phyloP scores from a whole-genome alignment of 768 basidiomycete genomes.

The Tremella mesenterica region DNA sequence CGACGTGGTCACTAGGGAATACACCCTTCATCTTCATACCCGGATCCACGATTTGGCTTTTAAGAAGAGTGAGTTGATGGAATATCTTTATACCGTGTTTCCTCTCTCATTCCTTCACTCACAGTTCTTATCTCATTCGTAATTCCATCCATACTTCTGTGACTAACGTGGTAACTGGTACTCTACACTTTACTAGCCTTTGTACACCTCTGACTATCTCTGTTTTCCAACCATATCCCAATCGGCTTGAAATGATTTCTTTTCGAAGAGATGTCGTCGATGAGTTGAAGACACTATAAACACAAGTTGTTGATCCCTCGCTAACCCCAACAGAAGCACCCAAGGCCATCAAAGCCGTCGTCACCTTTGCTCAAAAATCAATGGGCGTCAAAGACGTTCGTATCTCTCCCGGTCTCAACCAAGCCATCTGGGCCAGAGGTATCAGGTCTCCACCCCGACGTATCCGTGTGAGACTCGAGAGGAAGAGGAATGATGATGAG shows the following conservation, averaged over 20 bases:
- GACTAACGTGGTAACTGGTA: too few relatives aligned
- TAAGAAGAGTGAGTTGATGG: constrained; percentile 68
- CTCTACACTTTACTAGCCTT: too few relatives aligned
- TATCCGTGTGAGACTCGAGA: constrained; percentile 86
- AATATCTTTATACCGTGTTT: background rate
- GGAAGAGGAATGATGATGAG: constrained; percentile 98
- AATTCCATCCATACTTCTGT: too few relatives aligned
- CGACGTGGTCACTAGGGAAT: constrained; percentile 97
- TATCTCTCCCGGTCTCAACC: constrained; percentile 91
- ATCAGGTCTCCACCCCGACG: constrained; percentile 90
- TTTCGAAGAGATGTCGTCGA: too few relatives aligned
- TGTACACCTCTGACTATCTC: too few relatives aligned
- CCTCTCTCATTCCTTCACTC: background rate
- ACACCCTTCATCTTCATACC: constrained; percentile 98
- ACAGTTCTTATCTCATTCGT: background rate
- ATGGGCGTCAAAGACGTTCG: constrained; percentile 96
- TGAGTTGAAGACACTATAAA: too few relatives aligned
- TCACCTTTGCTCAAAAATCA: constrained; percentile 80
- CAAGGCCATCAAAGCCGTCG: constrained; percentile 87
- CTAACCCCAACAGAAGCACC: constrained; percentile 54
- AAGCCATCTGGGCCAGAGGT: constrained; percentile 84
- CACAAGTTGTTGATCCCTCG: background rate
- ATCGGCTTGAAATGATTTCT: too few relatives aligned
- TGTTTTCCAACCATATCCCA: too few relatives aligned
- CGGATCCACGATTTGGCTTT: constrained; percentile 82